These are phyloP conservation scores for Saccharomycopsis fodiens DNA, from an alignment of 805 yeast genomes.

Conservation along the genomic window DNA sequence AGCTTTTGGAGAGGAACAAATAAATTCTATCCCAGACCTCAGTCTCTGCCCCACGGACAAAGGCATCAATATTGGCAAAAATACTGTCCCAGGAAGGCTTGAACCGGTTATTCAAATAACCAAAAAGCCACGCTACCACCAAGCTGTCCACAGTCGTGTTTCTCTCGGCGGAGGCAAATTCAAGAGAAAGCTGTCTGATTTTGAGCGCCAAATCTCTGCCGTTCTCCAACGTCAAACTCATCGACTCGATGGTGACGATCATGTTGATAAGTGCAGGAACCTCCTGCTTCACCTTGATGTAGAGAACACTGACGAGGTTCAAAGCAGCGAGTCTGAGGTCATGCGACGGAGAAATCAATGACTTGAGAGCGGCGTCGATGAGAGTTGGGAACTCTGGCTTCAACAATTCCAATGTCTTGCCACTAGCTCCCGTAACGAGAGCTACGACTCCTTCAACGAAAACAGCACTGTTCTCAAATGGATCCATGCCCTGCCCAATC, in stretches of 20 bases:
- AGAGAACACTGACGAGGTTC: slow-evolving; percentile 34
- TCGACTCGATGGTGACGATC: slow-evolving; percentile 56
- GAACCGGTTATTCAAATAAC: slow-evolving; percentile 65
- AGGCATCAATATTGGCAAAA: slow-evolving; percentile 45
- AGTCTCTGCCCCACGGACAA: slow-evolving; percentile 35
- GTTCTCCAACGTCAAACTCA: slow-evolving; percentile 59
- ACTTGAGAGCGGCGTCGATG: slow-evolving; percentile 18
- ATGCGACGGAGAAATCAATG: slow-evolving; percentile 43
- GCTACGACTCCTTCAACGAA: slow-evolving; percentile 25
- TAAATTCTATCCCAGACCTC: slow-evolving; percentile 44
- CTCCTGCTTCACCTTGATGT: slow-evolving; percentile 18
- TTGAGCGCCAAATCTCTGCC: slow-evolving; percentile 72
- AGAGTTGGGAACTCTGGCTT: not conserved
- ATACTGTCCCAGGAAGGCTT: slow-evolving; percentile 85
- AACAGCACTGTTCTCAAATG: slow-evolving; percentile 26
- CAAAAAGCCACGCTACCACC: slow-evolving; percentile 49
- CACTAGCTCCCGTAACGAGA: slow-evolving; percentile 1
- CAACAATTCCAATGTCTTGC: not conserved
- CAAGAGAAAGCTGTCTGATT: slow-evolving; percentile 49
- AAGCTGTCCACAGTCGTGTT: slow-evolving; percentile 24
- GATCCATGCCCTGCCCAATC: slow-evolving; percentile 25
- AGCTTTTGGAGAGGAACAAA: slow-evolving; percentile 32
- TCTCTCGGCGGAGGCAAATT: slow-evolving; percentile 29
- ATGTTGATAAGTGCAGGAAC: slow-evolving; percentile 39
- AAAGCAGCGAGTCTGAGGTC: slow-evolving; percentile 43